Conservation (phyloP, 768 basidiomycete species). For the Suillus paluster region DNA sequence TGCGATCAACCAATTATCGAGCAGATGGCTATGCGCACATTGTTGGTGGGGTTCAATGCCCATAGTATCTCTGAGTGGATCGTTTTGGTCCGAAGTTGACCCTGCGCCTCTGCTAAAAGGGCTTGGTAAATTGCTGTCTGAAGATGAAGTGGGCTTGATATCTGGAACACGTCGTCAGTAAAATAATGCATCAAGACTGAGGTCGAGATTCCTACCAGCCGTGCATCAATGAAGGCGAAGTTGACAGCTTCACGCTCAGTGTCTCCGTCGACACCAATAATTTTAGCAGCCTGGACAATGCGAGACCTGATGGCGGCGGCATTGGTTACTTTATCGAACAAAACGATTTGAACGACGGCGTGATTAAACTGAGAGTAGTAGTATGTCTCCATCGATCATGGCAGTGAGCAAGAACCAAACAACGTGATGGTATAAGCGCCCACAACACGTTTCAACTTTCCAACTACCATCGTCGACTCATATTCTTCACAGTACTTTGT, state of each 20-base stretch:
- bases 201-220: conserved; percentile 59
- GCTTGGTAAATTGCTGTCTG: conserved; percentile 86
- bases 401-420: background rate
- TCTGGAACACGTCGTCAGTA: conserved; percentile 46
- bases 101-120: conserved; percentile 66
- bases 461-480: background rate
- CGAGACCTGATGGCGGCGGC: conserved; percentile 60
- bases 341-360: conserved; percentile 57
- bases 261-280: conserved; percentile 64
- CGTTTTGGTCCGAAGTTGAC: conserved; percentile 76
- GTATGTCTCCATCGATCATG: conserved; percentile 53
- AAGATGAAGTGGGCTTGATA: conserved; percentile 80
- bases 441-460: background rate
- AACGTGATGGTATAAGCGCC: background rate
- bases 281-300: conserved; percentile 71
- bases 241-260: conserved; percentile 77
- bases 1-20: background rate
- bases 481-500: background rate
- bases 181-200: conserved; percentile 10
- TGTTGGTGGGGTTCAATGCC: conserved; percentile 84
- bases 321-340: conserved; percentile 73
- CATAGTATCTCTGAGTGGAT: conserved; percentile 93
- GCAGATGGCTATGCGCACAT: conserved; percentile 49
- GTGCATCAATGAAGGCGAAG: conserved; percentile 90
- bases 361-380: conserved; percentile 56